Conservation (phyloP, 352 stramenopile species). For the Globisporangium acanthophoron region DNA sequence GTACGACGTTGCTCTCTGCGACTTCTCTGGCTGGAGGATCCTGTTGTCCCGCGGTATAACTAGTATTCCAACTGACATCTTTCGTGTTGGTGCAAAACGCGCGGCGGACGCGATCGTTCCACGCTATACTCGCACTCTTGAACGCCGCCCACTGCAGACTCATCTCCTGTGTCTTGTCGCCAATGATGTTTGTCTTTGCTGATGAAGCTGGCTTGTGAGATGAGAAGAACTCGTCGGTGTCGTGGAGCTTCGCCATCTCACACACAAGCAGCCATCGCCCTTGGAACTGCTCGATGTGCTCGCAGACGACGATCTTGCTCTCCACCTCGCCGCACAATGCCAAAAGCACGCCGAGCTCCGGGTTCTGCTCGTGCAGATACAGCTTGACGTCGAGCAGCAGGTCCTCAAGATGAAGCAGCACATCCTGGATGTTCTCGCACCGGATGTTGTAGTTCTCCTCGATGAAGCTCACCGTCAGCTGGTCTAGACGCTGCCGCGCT, state of each 20-base stretch:
- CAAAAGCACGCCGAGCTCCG: constrained; percentile 27
- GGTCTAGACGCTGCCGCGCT: constrained; percentile 20
- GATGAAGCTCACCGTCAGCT: constrained; percentile 23
- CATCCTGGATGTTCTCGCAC: constrained; percentile 26
- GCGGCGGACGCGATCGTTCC: constrained; percentile 8
- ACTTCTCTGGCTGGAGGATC: background rate
- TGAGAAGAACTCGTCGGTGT: constrained; percentile 58
- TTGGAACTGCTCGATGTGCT: constrained; percentile 36
- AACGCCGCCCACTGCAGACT: constrained; percentile 11
- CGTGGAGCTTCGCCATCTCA: constrained; percentile 43
- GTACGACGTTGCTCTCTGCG: background rate
- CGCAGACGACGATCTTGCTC: constrained; percentile 24
- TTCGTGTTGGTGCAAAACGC: constrained; percentile 6
- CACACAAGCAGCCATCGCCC: constrained; percentile 36
- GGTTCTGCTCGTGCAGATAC: constrained; percentile 37
- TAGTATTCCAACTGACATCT: background rate
- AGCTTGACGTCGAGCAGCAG: constrained; percentile 29
- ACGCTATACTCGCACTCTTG: constrained; percentile 6
- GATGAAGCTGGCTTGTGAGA: background rate
- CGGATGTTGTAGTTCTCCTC: constrained; percentile 37
- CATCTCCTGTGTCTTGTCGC: constrained; percentile 12
- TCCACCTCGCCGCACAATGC: constrained; percentile 27
- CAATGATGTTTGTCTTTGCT: constrained; percentile 11
- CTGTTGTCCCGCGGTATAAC: background rate
- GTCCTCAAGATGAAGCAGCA: constrained; percentile 27